phyloP scores from a whole-genome alignment of 495 filamentous ascomycete genomes.

The Lindgomyces ingoldianus region DNA sequence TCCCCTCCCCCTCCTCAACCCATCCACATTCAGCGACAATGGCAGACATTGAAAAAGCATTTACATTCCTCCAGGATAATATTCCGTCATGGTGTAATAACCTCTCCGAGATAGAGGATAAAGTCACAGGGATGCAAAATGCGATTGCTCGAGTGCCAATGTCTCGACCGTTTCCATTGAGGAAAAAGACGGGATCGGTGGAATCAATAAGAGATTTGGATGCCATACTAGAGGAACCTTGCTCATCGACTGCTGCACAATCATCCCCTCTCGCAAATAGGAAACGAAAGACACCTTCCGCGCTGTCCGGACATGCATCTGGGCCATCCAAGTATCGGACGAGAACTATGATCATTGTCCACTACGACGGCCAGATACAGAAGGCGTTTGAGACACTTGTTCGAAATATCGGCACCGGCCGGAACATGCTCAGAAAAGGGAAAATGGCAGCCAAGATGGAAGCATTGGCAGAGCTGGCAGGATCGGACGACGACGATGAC shows the following conservation, averaged over 20 bases:
- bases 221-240: conserved; percentile 10
- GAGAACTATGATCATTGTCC: conserved; percentile 75
- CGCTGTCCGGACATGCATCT: conserved; percentile 54
- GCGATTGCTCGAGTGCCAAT: conserved; percentile 60
- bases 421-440: conserved; percentile 80
- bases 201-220: conserved; percentile 62
- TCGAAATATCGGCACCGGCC: conserved; percentile 72
- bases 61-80: conserved; percentile 36
- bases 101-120: conserved; percentile 27
- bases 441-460: conserved; percentile 68
- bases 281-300: conserved; percentile 61
- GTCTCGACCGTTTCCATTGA: conserved; percentile 45
- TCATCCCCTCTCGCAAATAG: conserved; percentile 51
- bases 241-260: conserved; percentile 4
- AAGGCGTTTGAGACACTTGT: conserved; percentile 76
- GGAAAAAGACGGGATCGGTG: conserved; percentile 61
- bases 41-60: conserved; percentile 34
- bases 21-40: conserved; percentile 24
- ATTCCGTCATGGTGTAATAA: conserved; percentile 34
- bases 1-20: not conserved
- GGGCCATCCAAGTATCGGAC: conserved; percentile 62
- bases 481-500: conserved; percentile 42
- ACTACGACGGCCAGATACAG: conserved; percentile 87
- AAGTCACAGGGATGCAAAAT: conserved; percentile 68
- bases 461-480: conserved; percentile 54